phyloP scores from a whole-genome alignment of 805 yeast genomes.

The Lipomyces yamanashiensis region DNA sequence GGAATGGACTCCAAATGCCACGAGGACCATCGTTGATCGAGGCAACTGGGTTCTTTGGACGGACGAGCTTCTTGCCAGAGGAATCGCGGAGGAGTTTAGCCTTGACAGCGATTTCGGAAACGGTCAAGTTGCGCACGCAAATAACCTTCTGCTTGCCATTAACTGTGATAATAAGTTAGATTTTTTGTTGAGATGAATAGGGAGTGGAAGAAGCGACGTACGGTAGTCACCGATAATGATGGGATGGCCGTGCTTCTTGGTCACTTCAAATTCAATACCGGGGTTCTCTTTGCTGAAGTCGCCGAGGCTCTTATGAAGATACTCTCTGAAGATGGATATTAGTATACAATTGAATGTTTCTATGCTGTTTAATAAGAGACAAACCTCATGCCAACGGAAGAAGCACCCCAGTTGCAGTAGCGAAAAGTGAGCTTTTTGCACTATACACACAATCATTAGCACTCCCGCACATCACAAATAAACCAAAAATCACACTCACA shows the following conservation, averaged over 20 bases:
- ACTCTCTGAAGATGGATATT: conserved; percentile 50
- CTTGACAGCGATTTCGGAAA: conserved; percentile 66
- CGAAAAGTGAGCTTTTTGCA: conserved; percentile 77
- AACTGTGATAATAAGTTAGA: conserved; percentile 28
- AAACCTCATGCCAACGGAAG: conserved; percentile 74
- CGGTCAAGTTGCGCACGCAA: conserved; percentile 74
- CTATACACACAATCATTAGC: conserved; percentile 31
- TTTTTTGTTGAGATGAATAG: background rate
- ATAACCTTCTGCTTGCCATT: conserved; percentile 59
- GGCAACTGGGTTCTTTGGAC: conserved; percentile 69
- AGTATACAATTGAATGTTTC: background rate
- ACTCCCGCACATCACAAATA: background rate
- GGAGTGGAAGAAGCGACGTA: conserved; percentile 1
- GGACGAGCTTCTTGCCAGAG: conserved; percentile 62
- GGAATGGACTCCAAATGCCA: conserved; percentile 96
- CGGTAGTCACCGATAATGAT: conserved; percentile 63
- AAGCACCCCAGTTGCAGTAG: conserved; percentile 96
- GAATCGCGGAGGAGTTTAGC: conserved; percentile 66
- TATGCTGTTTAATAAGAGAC: conserved; percentile 5
- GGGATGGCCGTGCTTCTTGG: conserved; percentile 74
- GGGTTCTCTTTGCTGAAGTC: conserved; percentile 64
- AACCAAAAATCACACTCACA: conserved; percentile 34
- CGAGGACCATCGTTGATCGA: conserved; percentile 83
- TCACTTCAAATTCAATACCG: conserved; percentile 71
- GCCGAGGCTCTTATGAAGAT: conserved; percentile 59